These are phyloP conservation scores for Sphaerulina populicola DNA, from an alignment of 2,329 filamentous ascomycete species.

Conservation along the genomic window DNA sequence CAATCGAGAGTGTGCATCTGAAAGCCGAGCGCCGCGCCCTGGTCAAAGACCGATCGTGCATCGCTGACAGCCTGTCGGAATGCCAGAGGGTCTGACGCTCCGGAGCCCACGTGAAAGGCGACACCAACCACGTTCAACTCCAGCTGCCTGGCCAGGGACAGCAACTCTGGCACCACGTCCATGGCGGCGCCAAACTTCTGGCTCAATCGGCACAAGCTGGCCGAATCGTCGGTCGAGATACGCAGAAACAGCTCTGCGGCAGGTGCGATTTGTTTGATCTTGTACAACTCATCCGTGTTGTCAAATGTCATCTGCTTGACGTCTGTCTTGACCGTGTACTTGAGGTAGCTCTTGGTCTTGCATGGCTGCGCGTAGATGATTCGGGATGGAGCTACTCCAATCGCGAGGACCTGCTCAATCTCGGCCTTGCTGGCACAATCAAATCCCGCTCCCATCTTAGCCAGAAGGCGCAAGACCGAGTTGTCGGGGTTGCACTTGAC, in stretches of 20 bases:
- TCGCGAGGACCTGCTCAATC: slow-evolving; percentile 80
- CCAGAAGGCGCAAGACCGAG: slow-evolving; percentile 77
- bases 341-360: slow-evolving; percentile 98
- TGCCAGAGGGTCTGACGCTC: slow-evolving; percentile 83
- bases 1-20: slow-evolving; percentile 82
- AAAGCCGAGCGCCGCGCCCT: slow-evolving; percentile 68
- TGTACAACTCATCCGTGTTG: slow-evolving; percentile 95
- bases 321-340: slow-evolving; percentile 72
- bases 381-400: slow-evolving; percentile 75
- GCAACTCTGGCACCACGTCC: slow-evolving; percentile 67
- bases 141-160: slow-evolving; percentile 70
- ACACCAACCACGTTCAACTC: slow-evolving; percentile 88
- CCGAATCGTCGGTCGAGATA: slow-evolving; percentile 92
- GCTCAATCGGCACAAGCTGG: slow-evolving; percentile 86
- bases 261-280: slow-evolving; percentile 87
- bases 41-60: slow-evolving; percentile 79
- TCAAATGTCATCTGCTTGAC: slow-evolving; percentile 99
- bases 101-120: slow-evolving; percentile 96
- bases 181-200: slow-evolving; percentile 94
- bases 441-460: slow-evolving; percentile 84
- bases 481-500: slow-evolving; percentile 98
- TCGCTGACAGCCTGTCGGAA: slow-evolving; percentile 88
- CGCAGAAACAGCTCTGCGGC: slow-evolving; percentile 85
- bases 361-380: slow-evolving; percentile 99
- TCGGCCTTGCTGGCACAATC: slow-evolving; percentile 97